Percentiles rank a stretch among this genome's conserved stretches.
These are phyloP conservation scores for Fusarium sp. DNA, from an alignment of 2,329 filamentous ascomycete genomes.

Conservation along the genomic window DNA sequence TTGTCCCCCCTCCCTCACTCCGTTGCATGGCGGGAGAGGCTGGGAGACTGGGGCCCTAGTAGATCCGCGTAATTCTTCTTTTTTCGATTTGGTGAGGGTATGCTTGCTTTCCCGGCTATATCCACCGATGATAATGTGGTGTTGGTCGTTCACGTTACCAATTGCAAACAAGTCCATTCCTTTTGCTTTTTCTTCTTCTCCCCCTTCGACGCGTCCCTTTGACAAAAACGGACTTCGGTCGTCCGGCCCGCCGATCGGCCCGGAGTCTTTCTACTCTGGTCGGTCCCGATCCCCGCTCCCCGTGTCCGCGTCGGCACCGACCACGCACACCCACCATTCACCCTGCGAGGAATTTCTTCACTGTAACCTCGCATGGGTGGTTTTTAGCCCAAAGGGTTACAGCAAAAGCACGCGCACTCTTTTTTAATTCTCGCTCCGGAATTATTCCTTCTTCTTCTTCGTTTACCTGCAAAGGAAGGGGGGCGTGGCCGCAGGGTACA, in stretches of 20 bases:
- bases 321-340: neutral
- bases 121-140: neutral
- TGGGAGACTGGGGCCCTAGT: constrained; percentile 15
- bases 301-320: constrained; percentile 6
- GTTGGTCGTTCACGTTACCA: constrained; percentile 16
- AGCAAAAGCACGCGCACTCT: neutral
- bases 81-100: neutral
- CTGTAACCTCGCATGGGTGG: neutral
- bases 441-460: neutral
- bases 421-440: neutral
- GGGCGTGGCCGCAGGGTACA: neutral
- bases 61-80: neutral
- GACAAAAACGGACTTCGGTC: neutral
- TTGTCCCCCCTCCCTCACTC: neutral
- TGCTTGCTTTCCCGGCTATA: neutral
- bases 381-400: neutral
- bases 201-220: neutral
- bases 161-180: constrained; percentile 4
- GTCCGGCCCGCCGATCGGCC: constrained; percentile 18
- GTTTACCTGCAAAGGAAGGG: neutral
- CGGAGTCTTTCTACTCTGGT: constrained; percentile 11
- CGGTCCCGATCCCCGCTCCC: constrained; percentile 14
- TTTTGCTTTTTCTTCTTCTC: neutral
- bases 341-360: neutral
- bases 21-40: constrained; percentile 29